phyloP scores from a whole-genome alignment of 257 asterid genomes.

The Craterostigma plantagineum region DNA sequence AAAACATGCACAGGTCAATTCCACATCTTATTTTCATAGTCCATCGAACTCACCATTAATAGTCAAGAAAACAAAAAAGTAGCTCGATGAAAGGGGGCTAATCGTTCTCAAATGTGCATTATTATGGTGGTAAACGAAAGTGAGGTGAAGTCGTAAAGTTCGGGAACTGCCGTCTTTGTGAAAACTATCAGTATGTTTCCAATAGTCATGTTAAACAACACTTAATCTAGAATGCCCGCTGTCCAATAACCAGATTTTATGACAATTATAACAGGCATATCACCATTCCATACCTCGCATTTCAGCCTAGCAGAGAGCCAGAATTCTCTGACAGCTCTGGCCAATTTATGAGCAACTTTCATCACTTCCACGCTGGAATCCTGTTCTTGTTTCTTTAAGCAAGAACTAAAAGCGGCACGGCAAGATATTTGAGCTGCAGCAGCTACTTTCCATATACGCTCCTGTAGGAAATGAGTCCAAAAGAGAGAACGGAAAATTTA shows the following conservation, averaged over 20 bases:
- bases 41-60: too few species aligned
- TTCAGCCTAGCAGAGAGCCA: constrained; percentile 68
- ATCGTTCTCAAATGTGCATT: too few species aligned
- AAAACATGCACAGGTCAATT: too few species aligned
- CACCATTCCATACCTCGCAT: not conserved
- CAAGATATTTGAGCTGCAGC: constrained; percentile 6
- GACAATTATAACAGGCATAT: not conserved
- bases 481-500: not conserved
- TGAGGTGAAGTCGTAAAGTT: not conserved
- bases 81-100: not conserved
- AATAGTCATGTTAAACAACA: not conserved
- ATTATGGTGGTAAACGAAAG: too few species aligned
- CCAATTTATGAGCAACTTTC: constrained; percentile 48
- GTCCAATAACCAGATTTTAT: not conserved
- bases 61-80: too few species aligned
- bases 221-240: not conserved
- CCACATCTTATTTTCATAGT: too few species aligned
- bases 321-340: constrained; percentile 62
- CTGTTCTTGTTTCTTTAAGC: constrained; percentile 27
- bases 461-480: constrained; percentile 2
- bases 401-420: constrained; percentile 14
- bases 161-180: too few species aligned
- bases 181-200: not conserved
- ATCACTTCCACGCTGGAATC: constrained; percentile 27
- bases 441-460: constrained; percentile 7